Base-by-base conservation (phyloP, 331 rosid genomes). In the Quercus lobata region DNA sequence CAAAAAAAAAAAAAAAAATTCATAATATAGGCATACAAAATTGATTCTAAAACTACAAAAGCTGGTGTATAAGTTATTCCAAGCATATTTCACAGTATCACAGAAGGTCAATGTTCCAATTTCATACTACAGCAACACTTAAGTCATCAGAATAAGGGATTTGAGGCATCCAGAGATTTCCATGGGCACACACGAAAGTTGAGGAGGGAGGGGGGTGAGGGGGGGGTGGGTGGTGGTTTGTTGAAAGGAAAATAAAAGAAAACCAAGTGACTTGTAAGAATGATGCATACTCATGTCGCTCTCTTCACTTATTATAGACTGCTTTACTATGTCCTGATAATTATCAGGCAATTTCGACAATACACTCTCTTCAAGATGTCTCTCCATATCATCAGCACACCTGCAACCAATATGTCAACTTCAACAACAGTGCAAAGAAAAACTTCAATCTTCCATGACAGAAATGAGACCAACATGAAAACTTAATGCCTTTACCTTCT, bases 261-360 rank as follows among this genome's bases (percentile, higher is more conserved):
- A 22, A 44, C 30, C 4, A 75, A 62, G 77, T 76, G 9, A 82
- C 73, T 69, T 44, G 49, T 34, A 79, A 69, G 71, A 41, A 60
- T 57, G 44, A 41, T 76, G 22, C 81, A 82, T 96, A 96, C 99
- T 92, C 98, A 91, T 93, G 87, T 93, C 99, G 49, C 87, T 92
- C 86, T 90, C 97, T 85, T 89, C 97, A 69, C 94, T 92, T 69
- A 81, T 92, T 58, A 88, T 73, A 68, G 99, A 90, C 88, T 96
- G 98, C 85, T 72, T 91, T 79, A 81, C 77, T 76, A 84, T 63
- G 69, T 90, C 90, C 85, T 84, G 96, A 77, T 96, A 93, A 84
- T 87, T 89, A 73, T 85, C 88, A 4, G 99, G 98, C 84, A 96
- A 82, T 65, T 89, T 90, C 4, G 92, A 92, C 71, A 92, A 86